phyloP scores from a whole-genome alignment of 768 basidiomycete genomes.

The Cubamyces lactineus region DNA sequence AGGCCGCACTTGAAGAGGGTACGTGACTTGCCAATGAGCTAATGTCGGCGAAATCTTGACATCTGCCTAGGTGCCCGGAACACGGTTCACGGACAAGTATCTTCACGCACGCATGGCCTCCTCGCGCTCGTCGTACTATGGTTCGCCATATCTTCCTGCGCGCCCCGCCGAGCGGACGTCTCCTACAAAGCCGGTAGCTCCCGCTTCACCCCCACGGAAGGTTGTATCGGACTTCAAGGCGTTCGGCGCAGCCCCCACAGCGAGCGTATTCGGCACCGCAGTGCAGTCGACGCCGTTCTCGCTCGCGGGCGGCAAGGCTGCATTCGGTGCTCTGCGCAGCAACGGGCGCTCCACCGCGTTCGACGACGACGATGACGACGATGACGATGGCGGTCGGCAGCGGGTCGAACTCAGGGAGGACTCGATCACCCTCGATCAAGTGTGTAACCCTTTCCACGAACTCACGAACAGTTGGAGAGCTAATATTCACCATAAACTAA shows the following conservation, averaged over 20 bases:
- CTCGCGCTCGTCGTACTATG: constrained; percentile 52
- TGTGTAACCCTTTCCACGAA: constrained; percentile 38
- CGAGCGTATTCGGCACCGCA: constrained; percentile 84
- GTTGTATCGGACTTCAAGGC: constrained; percentile 89
- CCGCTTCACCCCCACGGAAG: constrained; percentile 78
- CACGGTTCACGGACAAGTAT: constrained; percentile 97
- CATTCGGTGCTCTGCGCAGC: constrained; percentile 77
- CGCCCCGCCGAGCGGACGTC: constrained; percentile 38
- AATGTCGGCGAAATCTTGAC: not conserved
- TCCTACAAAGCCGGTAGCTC: constrained; percentile 29
- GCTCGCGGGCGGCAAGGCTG: constrained; percentile 77
- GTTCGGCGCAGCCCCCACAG: constrained; percentile 73
- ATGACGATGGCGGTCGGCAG: constrained; percentile 61
- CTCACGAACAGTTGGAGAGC: not conserved
- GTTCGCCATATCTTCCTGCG: constrained; percentile 50
- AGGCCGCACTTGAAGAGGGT: constrained; percentile 81
- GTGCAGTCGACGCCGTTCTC: constrained; percentile 82
- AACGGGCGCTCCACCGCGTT: constrained; percentile 41
- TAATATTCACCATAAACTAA: not conserved
- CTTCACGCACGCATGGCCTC: constrained; percentile 69
- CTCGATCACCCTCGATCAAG: constrained; percentile 92
- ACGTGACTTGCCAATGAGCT: constrained; percentile 26
- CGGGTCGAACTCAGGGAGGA: constrained; percentile 79
- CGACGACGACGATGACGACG: constrained; percentile 73
- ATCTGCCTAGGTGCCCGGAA: constrained; percentile 76